Evolutionary conservation across 2,329 filamentous ascomycete genomes (phyloP), one percentile per base, ranked within the genome.

Genomic region (Fusarium nisikadoi): DNA sequence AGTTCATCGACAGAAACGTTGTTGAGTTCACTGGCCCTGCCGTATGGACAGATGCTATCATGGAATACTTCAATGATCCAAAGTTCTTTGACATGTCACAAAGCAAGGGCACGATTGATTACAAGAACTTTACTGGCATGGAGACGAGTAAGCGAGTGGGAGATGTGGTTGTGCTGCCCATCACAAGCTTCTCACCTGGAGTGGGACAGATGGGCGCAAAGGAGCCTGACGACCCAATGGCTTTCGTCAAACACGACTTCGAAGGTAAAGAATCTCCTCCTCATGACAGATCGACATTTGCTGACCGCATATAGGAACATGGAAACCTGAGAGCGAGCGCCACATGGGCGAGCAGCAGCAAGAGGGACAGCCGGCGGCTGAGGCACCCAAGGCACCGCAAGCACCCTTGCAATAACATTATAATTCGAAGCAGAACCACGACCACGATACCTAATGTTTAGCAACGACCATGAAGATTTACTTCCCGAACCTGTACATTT

Each of bases 241-340:
- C 96, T 4, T 98, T 97, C 85, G 96, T 99, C 68, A 95, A 96
- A 84, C 96, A 99, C 83, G 91, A 94, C 61, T 99, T 99, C 81
- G 94, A 97, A 86, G 96, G 95, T 97, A 84, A 74, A 87, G 8
- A 35, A 27, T 17, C 12, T 49, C 7, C 3, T 20, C 20, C 16
- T 45, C 4, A 29, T 12, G 8, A 41, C 19, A 27, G 12, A 39
- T 16, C 13, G 23, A 27, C 55, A 35, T 46, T 72, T 42, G 70
- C 45, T 42, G 39, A 68, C 13, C 25, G 14, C 11, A 29, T 8
- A 8, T 76, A 94, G 92, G 92, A 53, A 91, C 91, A 7, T 94
- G 92, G 92, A 94, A 94, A 80, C 91, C 92, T 29, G 91, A 93
- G 78, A 87, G 82, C 74, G 89, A 92, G 78, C 87, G 92, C 71